Percentiles rank a stretch among this genome's conserved stretches.
These are phyloP conservation scores for Cordyceps farinosa DNA, from an alignment of 2,329 filamentous ascomycete species.

Conservation along the genomic window DNA sequence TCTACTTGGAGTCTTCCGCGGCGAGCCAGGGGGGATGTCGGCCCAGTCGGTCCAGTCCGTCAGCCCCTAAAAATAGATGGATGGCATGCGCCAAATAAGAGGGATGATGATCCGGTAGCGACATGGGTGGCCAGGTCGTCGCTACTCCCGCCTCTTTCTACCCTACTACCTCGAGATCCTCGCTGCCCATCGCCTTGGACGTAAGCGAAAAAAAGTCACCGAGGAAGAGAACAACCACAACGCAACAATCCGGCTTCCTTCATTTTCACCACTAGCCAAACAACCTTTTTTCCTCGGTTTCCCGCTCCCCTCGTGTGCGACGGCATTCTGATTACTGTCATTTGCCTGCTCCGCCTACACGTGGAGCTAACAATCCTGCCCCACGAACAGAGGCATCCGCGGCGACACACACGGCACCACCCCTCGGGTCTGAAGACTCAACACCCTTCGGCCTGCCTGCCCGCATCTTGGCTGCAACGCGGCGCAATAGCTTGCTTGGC, in stretches of 20 bases:
- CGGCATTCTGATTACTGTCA: background rate
- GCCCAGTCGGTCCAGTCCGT: background rate
- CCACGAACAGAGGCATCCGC: slow-evolving; percentile 6
- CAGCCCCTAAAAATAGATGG: slow-evolving; percentile 11
- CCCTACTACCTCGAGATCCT: too few species aligned
- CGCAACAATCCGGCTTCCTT: too few species aligned
- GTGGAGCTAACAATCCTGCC: slow-evolving; percentile 7
- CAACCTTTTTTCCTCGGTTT: background rate
- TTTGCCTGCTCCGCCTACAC: slow-evolving; percentile 6
- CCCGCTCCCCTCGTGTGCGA: background rate
- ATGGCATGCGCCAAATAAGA: background rate
- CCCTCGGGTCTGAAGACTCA: background rate
- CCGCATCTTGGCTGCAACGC: background rate
- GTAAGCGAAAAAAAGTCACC: too few species aligned
- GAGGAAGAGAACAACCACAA: too few species aligned
- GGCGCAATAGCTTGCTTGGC: background rate
- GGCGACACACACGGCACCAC: background rate
- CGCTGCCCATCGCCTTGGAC: too few species aligned
- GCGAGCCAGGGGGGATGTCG: background rate
- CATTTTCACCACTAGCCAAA: too few species aligned
- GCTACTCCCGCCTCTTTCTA: too few species aligned
- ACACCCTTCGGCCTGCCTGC: slow-evolving; percentile 1
- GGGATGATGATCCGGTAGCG: background rate
- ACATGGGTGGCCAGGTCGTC: background rate
- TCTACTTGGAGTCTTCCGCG: background rate